A percentile compares a stretch with the other conserved stretches of the same genome.
Evolutionary conservation across 2,329 filamentous ascomycete genomes (phyloP).

Genomic region (Cercospora sesami): DNA sequence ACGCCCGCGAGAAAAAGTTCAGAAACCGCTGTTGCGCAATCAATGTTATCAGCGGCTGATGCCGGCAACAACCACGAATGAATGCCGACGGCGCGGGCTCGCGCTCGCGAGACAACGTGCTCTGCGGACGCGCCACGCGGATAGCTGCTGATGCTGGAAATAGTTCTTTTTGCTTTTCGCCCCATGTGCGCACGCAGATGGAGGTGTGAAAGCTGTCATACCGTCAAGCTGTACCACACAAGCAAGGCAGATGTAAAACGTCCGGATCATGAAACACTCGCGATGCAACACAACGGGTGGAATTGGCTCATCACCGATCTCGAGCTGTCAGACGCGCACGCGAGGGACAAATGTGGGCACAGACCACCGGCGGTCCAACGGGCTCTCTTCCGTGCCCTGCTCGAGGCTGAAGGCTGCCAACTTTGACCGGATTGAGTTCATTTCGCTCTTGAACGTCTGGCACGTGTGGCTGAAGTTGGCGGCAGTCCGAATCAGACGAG

Average conservation of each 20-base stretch:
- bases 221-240: neutral
- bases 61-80: neutral
- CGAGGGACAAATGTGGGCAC: neutral
- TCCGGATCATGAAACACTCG: neutral
- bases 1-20: neutral
- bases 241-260: neutral
- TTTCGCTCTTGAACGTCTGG: neutral
- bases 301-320: neutral
- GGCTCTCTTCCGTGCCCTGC: neutral
- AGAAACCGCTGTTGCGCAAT: neutral
- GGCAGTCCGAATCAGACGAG: neutral
- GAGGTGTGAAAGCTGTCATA: neutral
- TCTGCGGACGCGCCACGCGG: neutral
- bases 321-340: neutral
- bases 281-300: neutral
- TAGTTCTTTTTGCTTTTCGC: neutral
- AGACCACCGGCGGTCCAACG: neutral
- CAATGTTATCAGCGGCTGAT: conserved; percentile 1
- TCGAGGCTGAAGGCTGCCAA: conserved; percentile 7
- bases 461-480: neutral
- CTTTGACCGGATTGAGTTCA: conserved; percentile 2
- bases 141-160: neutral
- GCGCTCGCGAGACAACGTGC: neutral
- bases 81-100: conserved; percentile 1
- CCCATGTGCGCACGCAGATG: neutral